phyloP scores from a whole-genome alignment of 768 basidiomycete genomes.

The Pleurotus cornucopiae region DNA sequence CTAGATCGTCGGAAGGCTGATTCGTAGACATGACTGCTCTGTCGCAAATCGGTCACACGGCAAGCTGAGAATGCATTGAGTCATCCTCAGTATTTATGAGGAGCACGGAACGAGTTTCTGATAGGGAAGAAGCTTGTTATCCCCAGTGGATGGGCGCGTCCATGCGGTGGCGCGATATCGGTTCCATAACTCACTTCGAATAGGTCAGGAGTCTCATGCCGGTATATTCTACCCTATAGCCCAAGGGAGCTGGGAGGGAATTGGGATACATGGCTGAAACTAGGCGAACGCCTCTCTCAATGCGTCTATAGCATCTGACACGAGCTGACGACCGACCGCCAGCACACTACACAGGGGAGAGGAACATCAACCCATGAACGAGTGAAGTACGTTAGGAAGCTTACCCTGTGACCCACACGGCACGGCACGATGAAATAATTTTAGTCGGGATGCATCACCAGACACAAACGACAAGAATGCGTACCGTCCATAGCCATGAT shows the following conservation, averaged over 20 bases:
- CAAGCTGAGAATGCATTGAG: background rate
- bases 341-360: constrained; percentile 1
- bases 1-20: background rate
- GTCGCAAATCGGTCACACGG: background rate
- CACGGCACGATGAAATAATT: no score
- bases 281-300: constrained; percentile 24
- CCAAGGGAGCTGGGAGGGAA: background rate
- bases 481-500: constrained; percentile 73
- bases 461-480: constrained; percentile 16
- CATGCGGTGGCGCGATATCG: no score
- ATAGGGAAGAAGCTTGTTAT: constrained; percentile 2
- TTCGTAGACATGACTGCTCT: background rate
- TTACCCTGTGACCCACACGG: constrained; percentile 16
- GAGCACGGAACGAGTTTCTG: background rate
- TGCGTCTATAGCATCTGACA: constrained; percentile 30
- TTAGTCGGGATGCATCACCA: no score
- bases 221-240: background rate
- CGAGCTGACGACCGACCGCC: constrained; percentile 26
- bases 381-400: constrained; percentile 3
- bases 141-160: background rate
- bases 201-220: no score
- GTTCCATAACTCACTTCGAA: no score
- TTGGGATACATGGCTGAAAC: background rate
- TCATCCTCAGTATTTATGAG: constrained; percentile 3
- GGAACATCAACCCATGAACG: background rate